Percentiles rank a stretch among this genome's conserved stretches.
Conservation (phyloP, 768 basidiomycete species). For the Boletus insuetus region DNA sequence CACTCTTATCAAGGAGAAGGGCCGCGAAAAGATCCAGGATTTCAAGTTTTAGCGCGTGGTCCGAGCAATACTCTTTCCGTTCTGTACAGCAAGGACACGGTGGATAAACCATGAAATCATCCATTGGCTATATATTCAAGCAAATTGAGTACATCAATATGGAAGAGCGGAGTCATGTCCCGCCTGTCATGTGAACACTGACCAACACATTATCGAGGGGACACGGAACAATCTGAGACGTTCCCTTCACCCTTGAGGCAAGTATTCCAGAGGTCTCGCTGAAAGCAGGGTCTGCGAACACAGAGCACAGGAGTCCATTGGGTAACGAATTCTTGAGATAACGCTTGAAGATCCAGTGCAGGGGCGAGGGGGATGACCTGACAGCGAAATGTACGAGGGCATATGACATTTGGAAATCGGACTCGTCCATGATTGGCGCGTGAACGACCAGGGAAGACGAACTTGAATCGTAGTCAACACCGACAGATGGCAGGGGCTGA, state of each 20-base stretch:
- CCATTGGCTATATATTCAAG: conserved; percentile 44
- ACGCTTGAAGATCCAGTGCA: conserved; percentile 22
- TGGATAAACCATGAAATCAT: conserved; percentile 45
- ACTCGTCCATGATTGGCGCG: conserved; percentile 30
- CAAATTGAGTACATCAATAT: conserved; percentile 20
- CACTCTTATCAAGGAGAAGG: conserved; percentile 36
- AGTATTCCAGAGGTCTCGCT: conserved; percentile 10
- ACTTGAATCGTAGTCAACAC: conserved; percentile 48
- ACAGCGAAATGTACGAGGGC: conserved; percentile 29
- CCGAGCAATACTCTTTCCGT: conserved; percentile 20
- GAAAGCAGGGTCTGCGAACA: conserved; percentile 21
- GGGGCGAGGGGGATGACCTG: conserved; percentile 14
- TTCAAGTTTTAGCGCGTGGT: conserved; percentile 40
- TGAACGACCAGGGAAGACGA: conserved; percentile 44
- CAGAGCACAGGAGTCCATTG: conserved; percentile 7
- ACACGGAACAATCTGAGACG: conserved; percentile 4
- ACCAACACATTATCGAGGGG: conserved; percentile 24
- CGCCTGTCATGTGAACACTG: conserved; percentile 22
- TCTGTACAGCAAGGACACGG: conserved; percentile 30
- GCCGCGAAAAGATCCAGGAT: conserved; percentile 41
- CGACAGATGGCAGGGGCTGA: conserved; percentile 34
- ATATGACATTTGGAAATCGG: conserved; percentile 8
- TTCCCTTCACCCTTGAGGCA: conserved; percentile 9
- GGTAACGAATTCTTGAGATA: conserved; percentile 17
- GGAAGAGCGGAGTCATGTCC: conserved; percentile 12